Evolutionary conservation across 164 flowering plant species (phyloP), one percentile per base, ranked within the genome.

Genomic region (Houttuynia cordata): DNA sequence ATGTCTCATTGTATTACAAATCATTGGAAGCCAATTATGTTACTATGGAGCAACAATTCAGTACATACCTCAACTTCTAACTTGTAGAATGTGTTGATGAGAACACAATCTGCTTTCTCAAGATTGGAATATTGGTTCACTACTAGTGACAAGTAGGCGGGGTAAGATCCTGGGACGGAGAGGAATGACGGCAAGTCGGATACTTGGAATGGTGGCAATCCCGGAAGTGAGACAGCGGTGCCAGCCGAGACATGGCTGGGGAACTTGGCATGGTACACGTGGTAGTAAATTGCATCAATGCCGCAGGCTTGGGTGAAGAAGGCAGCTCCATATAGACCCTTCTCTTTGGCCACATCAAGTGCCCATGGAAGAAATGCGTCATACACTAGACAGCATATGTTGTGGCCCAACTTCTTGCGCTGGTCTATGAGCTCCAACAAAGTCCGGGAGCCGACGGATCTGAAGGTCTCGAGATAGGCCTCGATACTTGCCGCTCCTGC

Each of bases 231-330:
- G 50, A 49, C 56, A 0, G 10, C 13, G 18, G 34, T 60, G 19
- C 58, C 9, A 56, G 10, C 9, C 77, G 80, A 10, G 51, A 8
- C 37, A 50, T 53, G 0, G 69, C 0, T 4, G 69, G 37, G 24
- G 67, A 71, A 18, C 0, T 13, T 3, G 14, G 74, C 78, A 8
- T 56, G 63, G 24, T 59, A 34, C 0, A 64, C 64, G 53, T 68
- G 65, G 61, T 70, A 76, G 54, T 71, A 77, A 0, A 79, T 57
- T 18, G 59, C 58, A 57, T 40, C 58, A n/a, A 79, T 78, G 3
- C 65, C 64, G 37, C 75, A 68, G 0, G 83, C 51, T 22, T 83
- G 83, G 20, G 92, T 80, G 69, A 74, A 81, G 55, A 83, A 79
- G 0, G 82, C 17, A 6, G 78, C 86, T 10, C 71, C 78, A 7